Base-by-base conservation (phyloP, 257 asterid genomes). In the Lycium ferocissimum region DNA sequence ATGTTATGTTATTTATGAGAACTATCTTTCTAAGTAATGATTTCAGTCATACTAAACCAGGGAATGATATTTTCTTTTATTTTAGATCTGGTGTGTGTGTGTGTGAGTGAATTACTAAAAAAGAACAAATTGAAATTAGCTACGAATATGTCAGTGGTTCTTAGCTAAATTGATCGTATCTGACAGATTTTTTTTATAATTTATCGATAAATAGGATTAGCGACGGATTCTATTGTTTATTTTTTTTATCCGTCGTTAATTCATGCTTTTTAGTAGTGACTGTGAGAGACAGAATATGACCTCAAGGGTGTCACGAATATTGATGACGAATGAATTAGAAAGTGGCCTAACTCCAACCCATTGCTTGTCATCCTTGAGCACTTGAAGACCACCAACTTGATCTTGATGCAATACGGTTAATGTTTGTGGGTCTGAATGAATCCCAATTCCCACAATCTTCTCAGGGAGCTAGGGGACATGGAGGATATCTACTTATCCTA, bases 281-380 rank as follows among this genome's bases (percentile, higher is more conserved):
- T 10, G 0, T 15, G n/a, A 38, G 38, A 76, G 8, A 51, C 45
- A 49, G 43, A 59, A 12, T 18, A 18, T 11, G 47, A 87, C 88
- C 86, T 88, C 88, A 79, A 88, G 90, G 2, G 87, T 88, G 81
- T 88, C 87, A 43, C 88, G 88, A 63, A 88, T 70, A 35, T 71
- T 88, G 75, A 88, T 78, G 7, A 88, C 54, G 33, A 88, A 83
- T 2, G 90, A 85, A 83, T 85, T 70, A 2, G 88, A 56, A 26
- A 85, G 75, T 7, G 90, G 88, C 1, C 84, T 66, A 45, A 88
- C 61, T 6, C 90, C 88, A 10, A 88, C 26, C 85, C 87, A 85
- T 12, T 33, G 65, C 1, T 56, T 33, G 22, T 63, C 84, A 13
- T 83, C 45, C 7, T 85, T 43, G 53, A 35, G 85, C 5, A 85